Conservation (phyloP, 805 yeast genomes). For the Kuraishia piskuri region DNA sequence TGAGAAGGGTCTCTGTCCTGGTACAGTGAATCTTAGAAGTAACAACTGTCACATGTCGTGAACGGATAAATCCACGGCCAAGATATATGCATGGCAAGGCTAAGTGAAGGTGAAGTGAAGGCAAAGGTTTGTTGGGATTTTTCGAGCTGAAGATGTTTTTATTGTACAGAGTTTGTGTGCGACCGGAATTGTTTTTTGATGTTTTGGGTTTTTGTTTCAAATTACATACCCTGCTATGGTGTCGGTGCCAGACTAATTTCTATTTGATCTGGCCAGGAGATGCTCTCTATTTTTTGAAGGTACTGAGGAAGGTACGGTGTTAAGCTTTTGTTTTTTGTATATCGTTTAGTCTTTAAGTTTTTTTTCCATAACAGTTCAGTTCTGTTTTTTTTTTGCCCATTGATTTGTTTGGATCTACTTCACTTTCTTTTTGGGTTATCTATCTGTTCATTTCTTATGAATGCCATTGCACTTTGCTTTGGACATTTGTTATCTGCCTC, state of each 20-base stretch:
- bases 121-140: no score
- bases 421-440: not conserved
- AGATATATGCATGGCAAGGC: no score
- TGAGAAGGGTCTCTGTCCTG: constrained; percentile 38
- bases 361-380: no score
- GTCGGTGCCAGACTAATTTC: not conserved
- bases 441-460: not conserved
- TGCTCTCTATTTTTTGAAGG: not conserved
- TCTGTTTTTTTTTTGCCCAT: not conserved
- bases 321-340: not conserved
- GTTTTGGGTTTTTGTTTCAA: not conserved
- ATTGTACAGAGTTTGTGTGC: not conserved
- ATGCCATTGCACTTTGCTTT: not conserved
- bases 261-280: not conserved
- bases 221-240: not conserved
- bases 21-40: constrained; percentile 12
- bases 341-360: not conserved
- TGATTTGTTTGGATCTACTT: not conserved
- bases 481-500: no score
- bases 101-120: no score
- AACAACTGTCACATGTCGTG: not conserved
- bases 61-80: no score
- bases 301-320: not conserved
- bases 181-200: not conserved
- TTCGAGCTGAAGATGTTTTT: not conserved